Evolutionary conservation across 1,284 basidiomycete species (phyloP), one percentile per base, ranked within the genome.

Genomic region (Rhodotorula glutinis): DNA sequence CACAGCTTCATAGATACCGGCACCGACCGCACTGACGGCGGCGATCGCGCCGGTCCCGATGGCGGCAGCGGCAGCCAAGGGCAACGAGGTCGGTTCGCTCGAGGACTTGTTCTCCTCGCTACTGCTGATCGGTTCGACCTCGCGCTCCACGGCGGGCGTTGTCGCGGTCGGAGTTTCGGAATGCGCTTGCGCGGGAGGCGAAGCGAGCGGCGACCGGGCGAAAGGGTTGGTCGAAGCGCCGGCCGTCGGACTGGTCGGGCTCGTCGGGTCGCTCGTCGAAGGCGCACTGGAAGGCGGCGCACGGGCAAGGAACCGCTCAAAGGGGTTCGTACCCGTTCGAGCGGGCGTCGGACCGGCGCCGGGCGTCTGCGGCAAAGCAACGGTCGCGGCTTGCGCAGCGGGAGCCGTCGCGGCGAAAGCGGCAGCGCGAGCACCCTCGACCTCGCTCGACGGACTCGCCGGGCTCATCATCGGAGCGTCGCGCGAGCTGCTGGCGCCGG

Each of bases 251-350:
- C 21, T 41, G n/a, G 59, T 19, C 33, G 65, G 19, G 9, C 68
- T 41, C 23, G 58, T 38, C 58, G 65, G 7, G 65, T 70, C n/a
- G 65, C 66, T 13, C 68, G 58, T 23, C 69, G 67, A 40, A 73
- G 67, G 11, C 65, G 63, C 41, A 63, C 49, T 4, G 9, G 33
- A 17, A 23, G 33, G 33, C 38, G 53, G 30, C 13, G 38, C 38
- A 14, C 49, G 49, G 13, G n/a, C 21, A 7, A 82, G 81, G 57
- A 94, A 79, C 51, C 89, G 82, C 71, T 93, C 94, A 76, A 98
- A 98, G 0, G 95, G 95, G 78, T 98, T 98, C 75, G 88, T 95
- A 14, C 49, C 49, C 49, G 49, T 51, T 13, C 49, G 49, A 27
- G 49, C 25, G 11, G n/a, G 25, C 49, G 25, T 10, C 75, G 90